Percentiles rank a stretch among this genome's conserved stretches.
These are phyloP conservation scores for Zymoseptoria crescenta DNA, from an alignment of 2,329 filamentous ascomycete genomes.

Conservation along the genomic window DNA sequence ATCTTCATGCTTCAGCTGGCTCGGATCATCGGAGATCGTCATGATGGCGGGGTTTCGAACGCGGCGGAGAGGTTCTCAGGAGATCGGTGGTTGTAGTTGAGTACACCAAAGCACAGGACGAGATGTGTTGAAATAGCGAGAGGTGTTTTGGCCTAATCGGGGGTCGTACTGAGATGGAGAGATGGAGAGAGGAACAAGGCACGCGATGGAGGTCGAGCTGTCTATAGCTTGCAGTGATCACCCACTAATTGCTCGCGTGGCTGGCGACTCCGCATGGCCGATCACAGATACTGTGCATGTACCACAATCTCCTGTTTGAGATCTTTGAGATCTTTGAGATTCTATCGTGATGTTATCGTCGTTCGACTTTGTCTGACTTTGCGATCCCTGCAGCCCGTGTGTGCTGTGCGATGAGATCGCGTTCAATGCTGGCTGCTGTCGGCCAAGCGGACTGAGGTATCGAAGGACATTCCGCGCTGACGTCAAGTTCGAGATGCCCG, in stretches of 20 bases:
- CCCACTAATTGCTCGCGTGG: not conserved
- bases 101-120: not conserved
- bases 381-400: not conserved
- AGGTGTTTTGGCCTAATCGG: not conserved
- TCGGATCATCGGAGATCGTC: conserved; percentile 29
- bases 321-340: not conserved
- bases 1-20: conserved; percentile 52
- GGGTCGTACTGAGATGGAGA: not conserved
- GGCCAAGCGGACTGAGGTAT: not conserved
- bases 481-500: not conserved
- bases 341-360: not conserved
- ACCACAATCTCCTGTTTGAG: not conserved
- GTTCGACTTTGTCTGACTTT: not conserved
- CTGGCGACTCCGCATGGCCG: not conserved
- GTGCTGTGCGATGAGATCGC: not conserved
- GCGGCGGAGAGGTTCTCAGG: not conserved
- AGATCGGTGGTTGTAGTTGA: conserved; percentile 3
- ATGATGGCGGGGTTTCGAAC: conserved; percentile 17
- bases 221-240: not conserved
- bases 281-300: not conserved
- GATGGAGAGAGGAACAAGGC: not conserved
- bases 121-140: conserved; percentile 5
- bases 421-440: not conserved
- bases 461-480: not conserved
- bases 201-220: not conserved